These are phyloP conservation scores for Nelumbo lutea DNA, from an alignment of 164 flowering plant species.

Conservation along the genomic window DNA sequence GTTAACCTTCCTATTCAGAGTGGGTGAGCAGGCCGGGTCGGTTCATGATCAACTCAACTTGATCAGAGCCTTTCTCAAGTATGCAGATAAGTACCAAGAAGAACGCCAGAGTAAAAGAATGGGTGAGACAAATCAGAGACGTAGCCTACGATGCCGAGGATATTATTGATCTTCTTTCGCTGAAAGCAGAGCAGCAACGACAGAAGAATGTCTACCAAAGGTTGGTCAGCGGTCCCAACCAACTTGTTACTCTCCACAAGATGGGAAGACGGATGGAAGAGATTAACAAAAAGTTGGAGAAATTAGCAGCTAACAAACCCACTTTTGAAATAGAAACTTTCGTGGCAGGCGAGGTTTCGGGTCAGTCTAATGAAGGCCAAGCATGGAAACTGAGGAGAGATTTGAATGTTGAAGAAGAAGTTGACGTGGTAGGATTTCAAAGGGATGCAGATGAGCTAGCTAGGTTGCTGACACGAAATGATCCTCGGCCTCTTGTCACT, in stretches of 20 bases:
- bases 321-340: neutral
- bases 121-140: constrained; percentile 17
- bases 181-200: constrained; percentile 8
- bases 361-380: neutral
- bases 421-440: constrained; percentile 1
- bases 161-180: constrained; percentile 18
- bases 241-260: neutral
- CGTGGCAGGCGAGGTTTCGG: neutral
- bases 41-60: constrained; percentile 9
- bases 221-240: neutral
- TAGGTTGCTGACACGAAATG: neutral
- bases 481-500: neutral
- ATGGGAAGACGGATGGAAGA: neutral
- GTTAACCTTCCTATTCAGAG: neutral
- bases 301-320: constrained; percentile 10
- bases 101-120: constrained; percentile 9
- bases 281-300: neutral
- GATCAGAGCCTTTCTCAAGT: constrained; percentile 15
- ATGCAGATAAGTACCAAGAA: constrained; percentile 8
- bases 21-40: constrained; percentile 1
- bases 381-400: neutral
- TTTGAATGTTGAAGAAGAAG: neutral
- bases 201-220: neutral
- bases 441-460: neutral
- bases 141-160: constrained; percentile 21